phyloP scores from a whole-genome alignment of 441 rosid genomes.

The Brassica hybrid region DNA sequence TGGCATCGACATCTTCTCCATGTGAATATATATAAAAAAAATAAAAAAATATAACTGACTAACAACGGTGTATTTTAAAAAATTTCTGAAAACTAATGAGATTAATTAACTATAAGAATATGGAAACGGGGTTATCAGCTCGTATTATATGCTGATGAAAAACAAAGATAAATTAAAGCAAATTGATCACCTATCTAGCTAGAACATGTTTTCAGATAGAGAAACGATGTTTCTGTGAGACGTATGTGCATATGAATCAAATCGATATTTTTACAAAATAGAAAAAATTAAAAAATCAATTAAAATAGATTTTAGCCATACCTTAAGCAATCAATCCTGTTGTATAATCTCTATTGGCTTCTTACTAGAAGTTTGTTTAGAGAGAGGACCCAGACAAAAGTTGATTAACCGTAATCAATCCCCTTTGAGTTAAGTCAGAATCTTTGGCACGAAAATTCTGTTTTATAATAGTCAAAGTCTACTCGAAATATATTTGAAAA shows the following conservation, averaged over 20 bases:
- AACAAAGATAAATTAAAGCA: not conserved
- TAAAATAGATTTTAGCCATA: constrained; percentile 2
- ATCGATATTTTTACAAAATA: not conserved
- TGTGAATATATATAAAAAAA: not conserved
- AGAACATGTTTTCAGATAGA: not conserved
- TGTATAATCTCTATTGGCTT: not conserved
- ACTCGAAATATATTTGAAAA: not conserved
- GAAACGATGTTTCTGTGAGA: not conserved
- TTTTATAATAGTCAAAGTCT: not conserved
- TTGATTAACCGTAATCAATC: not conserved
- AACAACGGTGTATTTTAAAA: not conserved
- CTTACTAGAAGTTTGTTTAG: not conserved
- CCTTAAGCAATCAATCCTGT: not conserved
- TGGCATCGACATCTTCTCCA: constrained; percentile 55
- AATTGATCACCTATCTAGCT: not conserved
- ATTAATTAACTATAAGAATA: not conserved
- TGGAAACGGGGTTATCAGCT: not conserved
- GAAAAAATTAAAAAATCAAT: not conserved
- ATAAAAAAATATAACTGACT: not conserved
- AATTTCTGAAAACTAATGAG: not conserved
- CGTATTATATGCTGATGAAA: not conserved
- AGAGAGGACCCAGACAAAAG: not conserved
- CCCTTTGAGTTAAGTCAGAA: not conserved
- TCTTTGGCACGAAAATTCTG: not conserved
- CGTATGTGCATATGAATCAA: not conserved